Conservation (phyloP, 1,284 basidiomycete genomes). For the Trametes hirsuta region DNA sequence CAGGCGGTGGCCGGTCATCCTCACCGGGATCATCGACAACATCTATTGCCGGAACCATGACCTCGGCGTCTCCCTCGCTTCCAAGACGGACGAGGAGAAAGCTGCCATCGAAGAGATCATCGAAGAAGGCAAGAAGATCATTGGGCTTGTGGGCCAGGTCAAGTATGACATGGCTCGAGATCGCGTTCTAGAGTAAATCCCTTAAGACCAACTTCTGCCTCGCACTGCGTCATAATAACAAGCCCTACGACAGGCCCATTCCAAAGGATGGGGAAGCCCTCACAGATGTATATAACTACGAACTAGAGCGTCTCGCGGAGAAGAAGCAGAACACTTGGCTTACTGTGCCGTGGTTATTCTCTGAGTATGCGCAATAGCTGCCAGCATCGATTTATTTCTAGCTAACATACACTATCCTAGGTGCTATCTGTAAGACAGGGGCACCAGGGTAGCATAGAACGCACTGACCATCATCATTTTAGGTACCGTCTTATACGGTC, state of each 20-base stretch:
- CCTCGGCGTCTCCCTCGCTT: constrained; percentile 36
- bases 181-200: constrained; percentile 68
- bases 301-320: constrained; percentile 56
- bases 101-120: constrained; percentile 45
- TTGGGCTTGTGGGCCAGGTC: constrained; percentile 78
- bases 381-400: neutral
- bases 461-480: neutral
- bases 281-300: constrained; percentile 73
- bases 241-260: constrained; percentile 53
- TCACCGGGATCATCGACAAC: constrained; percentile 79
- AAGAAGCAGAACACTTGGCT: constrained; percentile 82
- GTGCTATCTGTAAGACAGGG: constrained; percentile 43
- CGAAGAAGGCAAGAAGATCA: constrained; percentile 79
- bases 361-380: constrained; percentile 61
- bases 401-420: neutral
- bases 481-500: constrained; percentile 88
- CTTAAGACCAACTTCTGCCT: neutral
- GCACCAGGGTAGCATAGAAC: constrained; percentile 53
- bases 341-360: constrained; percentile 90
- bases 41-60: constrained; percentile 64
- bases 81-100: constrained; percentile 22
- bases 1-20: constrained; percentile 88
- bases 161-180: constrained; percentile 93
- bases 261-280: constrained; percentile 74
- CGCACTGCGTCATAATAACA: neutral